A percentile compares a stretch with the other conserved stretches of the same genome.
phyloP scores from a whole-genome alignment of 306 rosid genomes.

The Fagus crenata region DNA sequence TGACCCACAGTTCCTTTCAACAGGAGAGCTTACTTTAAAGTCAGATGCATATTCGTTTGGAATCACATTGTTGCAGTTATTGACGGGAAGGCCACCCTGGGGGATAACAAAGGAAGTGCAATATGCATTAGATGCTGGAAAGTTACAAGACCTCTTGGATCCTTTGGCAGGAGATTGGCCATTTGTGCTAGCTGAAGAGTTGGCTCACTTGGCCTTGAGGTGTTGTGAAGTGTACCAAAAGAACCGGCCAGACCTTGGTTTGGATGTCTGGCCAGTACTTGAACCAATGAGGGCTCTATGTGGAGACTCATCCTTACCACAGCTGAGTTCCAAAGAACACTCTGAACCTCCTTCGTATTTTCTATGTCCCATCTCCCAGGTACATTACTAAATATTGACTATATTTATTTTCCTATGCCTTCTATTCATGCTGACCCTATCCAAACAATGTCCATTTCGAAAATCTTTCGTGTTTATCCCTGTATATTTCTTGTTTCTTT shows the following conservation, averaged over 20 bases:
- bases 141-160: constrained; percentile 59
- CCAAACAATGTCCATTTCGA: no score
- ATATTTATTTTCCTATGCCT: neutral
- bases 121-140: constrained; percentile 52
- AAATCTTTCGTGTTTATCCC: neutral
- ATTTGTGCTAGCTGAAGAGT: constrained; percentile 60
- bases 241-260: constrained; percentile 62
- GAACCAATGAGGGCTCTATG: constrained; percentile 72
- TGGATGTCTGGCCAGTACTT: constrained; percentile 76
- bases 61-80: constrained; percentile 56
- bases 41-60: constrained; percentile 96
- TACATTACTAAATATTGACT: constrained; percentile 12
- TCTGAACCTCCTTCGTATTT: constrained; percentile 68
- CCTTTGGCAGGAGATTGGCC: constrained; percentile 98
- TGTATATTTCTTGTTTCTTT: neutral
- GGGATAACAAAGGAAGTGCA: constrained; percentile 61
- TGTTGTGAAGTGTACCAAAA: constrained; percentile 67
- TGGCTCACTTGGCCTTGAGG: constrained; percentile 69
- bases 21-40: constrained; percentile 74
- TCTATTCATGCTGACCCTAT: neutral
- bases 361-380: constrained; percentile 82
- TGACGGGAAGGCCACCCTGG: constrained; percentile 73
- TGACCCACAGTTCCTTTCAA: constrained; percentile 77
- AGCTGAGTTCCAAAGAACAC: constrained; percentile 50
- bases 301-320: constrained; percentile 38